Conservation (phyloP, 306 rosid species). For the Neltuma alba region DNA sequence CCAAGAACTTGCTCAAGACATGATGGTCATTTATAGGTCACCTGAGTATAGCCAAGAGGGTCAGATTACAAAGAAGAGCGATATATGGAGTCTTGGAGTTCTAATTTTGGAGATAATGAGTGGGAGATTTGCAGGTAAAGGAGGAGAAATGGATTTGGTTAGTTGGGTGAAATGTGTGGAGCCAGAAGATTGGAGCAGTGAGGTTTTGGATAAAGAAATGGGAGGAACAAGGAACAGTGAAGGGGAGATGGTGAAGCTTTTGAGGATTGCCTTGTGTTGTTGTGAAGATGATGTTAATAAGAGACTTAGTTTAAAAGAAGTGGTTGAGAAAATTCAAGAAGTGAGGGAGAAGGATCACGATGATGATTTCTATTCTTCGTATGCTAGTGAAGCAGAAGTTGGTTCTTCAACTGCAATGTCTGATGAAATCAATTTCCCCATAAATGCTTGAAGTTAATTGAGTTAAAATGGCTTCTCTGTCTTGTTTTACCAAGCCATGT, state of each 20-base stretch:
- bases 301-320: slow-evolving; percentile 73
- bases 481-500: not conserved
- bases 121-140: slow-evolving; percentile 65
- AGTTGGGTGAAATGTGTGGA: slow-evolving; percentile 63
- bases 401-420: slow-evolving; percentile 30
- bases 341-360: slow-evolving; percentile 50
- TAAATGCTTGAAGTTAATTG: slow-evolving; percentile 9
- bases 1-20: slow-evolving; percentile 71
- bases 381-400: slow-evolving; percentile 48
- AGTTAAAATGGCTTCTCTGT: not conserved
- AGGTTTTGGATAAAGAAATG: slow-evolving; percentile 70
- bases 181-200: slow-evolving; percentile 53
- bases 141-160: slow-evolving; percentile 61
- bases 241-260: slow-evolving; percentile 64
- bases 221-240: slow-evolving; percentile 41
- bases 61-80: slow-evolving; percentile 83
- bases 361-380: slow-evolving; percentile 32
- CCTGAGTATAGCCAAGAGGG: slow-evolving; percentile 75
- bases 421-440: slow-evolving; percentile 39
- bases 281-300: slow-evolving; percentile 72
- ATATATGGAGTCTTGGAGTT: slow-evolving; percentile 85
- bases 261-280: slow-evolving; percentile 69
- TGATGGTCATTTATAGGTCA: slow-evolving; percentile 74
- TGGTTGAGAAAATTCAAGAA: slow-evolving; percentile 62
- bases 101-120: slow-evolving; percentile 72